These are phyloP conservation scores for Rhinocladiella similis DNA, from an alignment of 2,329 filamentous ascomycete genomes.

Conservation along the genomic window DNA sequence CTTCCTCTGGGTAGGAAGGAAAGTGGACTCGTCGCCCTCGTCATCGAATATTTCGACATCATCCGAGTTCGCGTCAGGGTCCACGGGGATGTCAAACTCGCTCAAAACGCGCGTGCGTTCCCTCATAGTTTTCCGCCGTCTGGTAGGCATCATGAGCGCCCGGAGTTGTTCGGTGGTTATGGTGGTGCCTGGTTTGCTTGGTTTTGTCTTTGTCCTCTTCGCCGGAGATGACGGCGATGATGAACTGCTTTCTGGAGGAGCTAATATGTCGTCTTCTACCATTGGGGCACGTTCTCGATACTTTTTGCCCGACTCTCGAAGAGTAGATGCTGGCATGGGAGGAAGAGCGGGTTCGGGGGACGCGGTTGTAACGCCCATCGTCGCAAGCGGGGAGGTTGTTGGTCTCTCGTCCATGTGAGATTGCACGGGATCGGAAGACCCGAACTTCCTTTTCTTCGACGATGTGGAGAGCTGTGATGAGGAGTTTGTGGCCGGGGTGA, in stretches of 20 bases:
- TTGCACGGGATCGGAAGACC: constrained; percentile 8
- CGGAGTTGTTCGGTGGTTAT: constrained; percentile 24
- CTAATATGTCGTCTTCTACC: constrained; percentile 27
- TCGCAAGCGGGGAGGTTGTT: background rate
- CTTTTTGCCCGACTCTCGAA: constrained; percentile 18
- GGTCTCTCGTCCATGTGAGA: background rate
- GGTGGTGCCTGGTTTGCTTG: constrained; percentile 6
- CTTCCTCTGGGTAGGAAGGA: constrained; percentile 19
- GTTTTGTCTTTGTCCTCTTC: constrained; percentile 7
- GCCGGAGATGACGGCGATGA: constrained; percentile 17
- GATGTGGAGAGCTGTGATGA: constrained; percentile 10
- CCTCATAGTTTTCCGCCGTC: constrained; percentile 10
- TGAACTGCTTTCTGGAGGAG: constrained; percentile 22
- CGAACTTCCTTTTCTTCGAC: constrained; percentile 28
- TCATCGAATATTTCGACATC: constrained; percentile 2
- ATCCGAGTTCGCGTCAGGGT: constrained; percentile 12
- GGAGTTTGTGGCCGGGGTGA: constrained; percentile 10
- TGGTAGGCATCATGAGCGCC: constrained; percentile 21
- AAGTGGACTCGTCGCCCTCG: constrained; percentile 24
- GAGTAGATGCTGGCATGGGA: constrained; percentile 7
- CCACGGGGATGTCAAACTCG: constrained; percentile 26
- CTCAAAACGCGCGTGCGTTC: constrained; percentile 3
- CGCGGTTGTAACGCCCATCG: background rate
- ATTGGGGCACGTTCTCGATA: constrained; percentile 3
- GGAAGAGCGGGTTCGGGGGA: constrained; percentile 15